Evolutionary conservation across 2,329 filamentous ascomycete species (phyloP), one percentile per base, ranked within the genome.

Genomic region (Monosporascus sp.): DNA sequence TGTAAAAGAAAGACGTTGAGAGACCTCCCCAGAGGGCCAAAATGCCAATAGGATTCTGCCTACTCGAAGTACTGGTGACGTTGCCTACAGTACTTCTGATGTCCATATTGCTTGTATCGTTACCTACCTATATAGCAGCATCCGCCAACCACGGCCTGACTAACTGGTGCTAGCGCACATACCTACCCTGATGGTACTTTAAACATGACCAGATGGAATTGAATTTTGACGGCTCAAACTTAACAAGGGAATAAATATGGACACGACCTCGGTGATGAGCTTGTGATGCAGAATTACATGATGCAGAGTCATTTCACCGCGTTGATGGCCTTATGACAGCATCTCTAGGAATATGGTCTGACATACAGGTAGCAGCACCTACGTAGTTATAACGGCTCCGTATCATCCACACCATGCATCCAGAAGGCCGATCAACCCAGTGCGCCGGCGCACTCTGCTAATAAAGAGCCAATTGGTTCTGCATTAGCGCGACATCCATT

Each of bases 401-500:
- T 46, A 46, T 7, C 11, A 25, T 6, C 1, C 22, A 6, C 5
- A 15, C 6, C 5, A 15, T 6, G 20, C 7, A 15, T 11, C 22
- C 24, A 11, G 24, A 24, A 46, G 14, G 43, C n/a, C 43, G 43
- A 46, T 46, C 43, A 46, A 46, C 43, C 43, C 43, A 6, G 14
- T 20, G 15, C n/a, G n/a, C 14, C 14, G 41, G 41, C 11, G 3
- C 11, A 6, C 20, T 5, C 7, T 6, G 41, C 43, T 31, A 31
- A 31, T 46, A 46, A 25, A 27, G 24, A 20, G 54, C 51, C 55
- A 46, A 50, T 52, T 53, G 39, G 52, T 51, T 53, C 44, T 52
- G 58, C 57, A 59, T 59, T 60, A 60, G 58, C 58, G 57, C 46
- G 18, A 25, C 44, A 48, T 52, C 27, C 43, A 18, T n/a, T 24